These are phyloP conservation scores for Tephrocybe sp. DNA, from an alignment of 768 basidiomycete species.

Conservation along the genomic window DNA sequence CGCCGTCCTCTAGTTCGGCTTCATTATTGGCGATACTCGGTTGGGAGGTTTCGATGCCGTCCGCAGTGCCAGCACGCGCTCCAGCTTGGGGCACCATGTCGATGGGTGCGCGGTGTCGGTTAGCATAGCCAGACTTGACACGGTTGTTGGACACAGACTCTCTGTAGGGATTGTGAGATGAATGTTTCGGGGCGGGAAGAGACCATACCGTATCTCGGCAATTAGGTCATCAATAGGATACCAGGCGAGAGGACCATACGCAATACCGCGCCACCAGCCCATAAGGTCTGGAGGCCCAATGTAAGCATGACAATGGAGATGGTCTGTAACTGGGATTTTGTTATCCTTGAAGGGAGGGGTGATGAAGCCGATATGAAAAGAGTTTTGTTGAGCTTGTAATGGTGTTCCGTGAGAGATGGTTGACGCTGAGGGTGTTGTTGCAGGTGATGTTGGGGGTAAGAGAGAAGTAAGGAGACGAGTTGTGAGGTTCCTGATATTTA, in stretches of 20 bases:
- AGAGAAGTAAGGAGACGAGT: slow-evolving; percentile 50
- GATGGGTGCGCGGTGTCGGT: slow-evolving; percentile 60
- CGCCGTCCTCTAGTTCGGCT: slow-evolving; percentile 41
- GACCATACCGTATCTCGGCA: slow-evolving; percentile 71
- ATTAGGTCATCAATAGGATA: slow-evolving; percentile 76
- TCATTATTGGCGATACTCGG: slow-evolving; percentile 43
- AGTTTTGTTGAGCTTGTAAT: slow-evolving; percentile 29
- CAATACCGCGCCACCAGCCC: slow-evolving; percentile 72
- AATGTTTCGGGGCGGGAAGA: slow-evolving; percentile 1
- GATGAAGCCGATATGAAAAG: slow-evolving; percentile 72
- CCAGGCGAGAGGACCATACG: slow-evolving; percentile 69
- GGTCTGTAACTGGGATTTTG: slow-evolving; percentile 78
- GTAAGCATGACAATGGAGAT: slow-evolving; percentile 76
- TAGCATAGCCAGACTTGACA: slow-evolving; percentile 71
- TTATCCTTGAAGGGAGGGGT: slow-evolving; percentile 74
- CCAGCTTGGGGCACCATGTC: slow-evolving; percentile 73
- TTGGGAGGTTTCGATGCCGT: slow-evolving; percentile 62
- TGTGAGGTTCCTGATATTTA: slow-evolving; percentile 56
- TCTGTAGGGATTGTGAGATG: slow-evolving; percentile 34
- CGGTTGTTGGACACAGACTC: slow-evolving; percentile 83
- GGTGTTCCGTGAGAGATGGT: slow-evolving; percentile 19
- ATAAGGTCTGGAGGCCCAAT: slow-evolving; percentile 60
- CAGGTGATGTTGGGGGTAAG: slow-evolving; percentile 37
- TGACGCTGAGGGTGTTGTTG: slow-evolving; percentile 31
- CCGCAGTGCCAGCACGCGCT: slow-evolving; percentile 58